Conservation (phyloP, 441 rosid species). For the Erodium texanum region DNA sequence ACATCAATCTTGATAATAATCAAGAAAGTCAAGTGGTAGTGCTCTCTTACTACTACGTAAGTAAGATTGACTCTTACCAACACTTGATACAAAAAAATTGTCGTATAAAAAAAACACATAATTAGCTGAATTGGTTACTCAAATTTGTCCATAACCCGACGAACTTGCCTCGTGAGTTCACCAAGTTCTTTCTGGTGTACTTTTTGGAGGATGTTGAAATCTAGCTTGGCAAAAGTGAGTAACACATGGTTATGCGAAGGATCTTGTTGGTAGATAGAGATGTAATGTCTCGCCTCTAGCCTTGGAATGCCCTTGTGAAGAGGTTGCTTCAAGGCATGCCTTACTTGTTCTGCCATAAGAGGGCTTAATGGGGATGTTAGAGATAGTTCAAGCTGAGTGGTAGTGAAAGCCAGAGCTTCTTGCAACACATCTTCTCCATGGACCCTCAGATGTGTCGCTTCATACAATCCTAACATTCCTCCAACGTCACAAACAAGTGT, state of each 20-base stretch:
- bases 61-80: no score
- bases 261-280: conserved; percentile 8
- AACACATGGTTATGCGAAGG: conserved; percentile 1
- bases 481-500: not conserved
- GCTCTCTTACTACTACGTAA: no score
- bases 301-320: conserved; percentile 4
- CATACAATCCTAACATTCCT: conserved; percentile 24
- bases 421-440: conserved; percentile 24
- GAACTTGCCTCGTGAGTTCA: not conserved
- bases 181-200: conserved; percentile 22
- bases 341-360: no score
- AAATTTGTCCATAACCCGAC: no score
- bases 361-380: no score
- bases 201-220: conserved; percentile 25
- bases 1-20: no score
- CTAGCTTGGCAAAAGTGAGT: conserved; percentile 18
- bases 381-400: not conserved
- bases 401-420: conserved; percentile 20
- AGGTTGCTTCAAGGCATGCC: no score
- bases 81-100: no score
- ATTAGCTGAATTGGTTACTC: no score
- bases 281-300: conserved; percentile 12
- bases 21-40: no score
- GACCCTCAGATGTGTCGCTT: conserved; percentile 19
- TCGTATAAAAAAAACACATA: no score